These are phyloP conservation scores for Mycosphaerella sp. DNA, from an alignment of 2,329 filamentous ascomycete genomes.

Conservation along the genomic window DNA sequence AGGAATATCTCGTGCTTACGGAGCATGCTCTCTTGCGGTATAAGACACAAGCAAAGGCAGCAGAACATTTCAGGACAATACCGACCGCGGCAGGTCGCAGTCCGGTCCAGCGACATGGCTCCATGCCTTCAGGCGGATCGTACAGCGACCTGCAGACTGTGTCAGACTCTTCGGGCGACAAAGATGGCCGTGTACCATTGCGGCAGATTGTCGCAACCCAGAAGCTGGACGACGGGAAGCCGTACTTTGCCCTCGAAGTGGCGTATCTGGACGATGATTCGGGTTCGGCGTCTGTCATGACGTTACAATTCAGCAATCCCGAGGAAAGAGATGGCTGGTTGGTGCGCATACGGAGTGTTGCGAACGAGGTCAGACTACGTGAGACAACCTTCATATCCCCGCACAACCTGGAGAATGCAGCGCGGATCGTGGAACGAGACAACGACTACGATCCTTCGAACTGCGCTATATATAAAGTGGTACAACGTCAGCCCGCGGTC, in stretches of 20 bases:
- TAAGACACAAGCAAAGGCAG: conserved; percentile 61
- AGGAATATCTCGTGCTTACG: conserved; percentile 65
- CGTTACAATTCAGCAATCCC: conserved; percentile 58
- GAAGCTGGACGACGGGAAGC: conserved; percentile 60
- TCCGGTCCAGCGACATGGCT: conserved; percentile 49
- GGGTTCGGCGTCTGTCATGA: conserved; percentile 55
- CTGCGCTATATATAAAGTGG: conserved; percentile 64
- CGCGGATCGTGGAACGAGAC: conserved; percentile 57
- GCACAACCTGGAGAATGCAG: conserved; percentile 57
- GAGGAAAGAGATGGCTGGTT: conserved; percentile 63
- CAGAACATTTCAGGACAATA: conserved; percentile 53
- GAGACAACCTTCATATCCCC: conserved; percentile 51
- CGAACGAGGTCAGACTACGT: conserved; percentile 49
- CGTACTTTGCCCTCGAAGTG: conserved; percentile 61
- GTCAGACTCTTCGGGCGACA: conserved; percentile 47
- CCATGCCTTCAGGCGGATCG: conserved; percentile 54
- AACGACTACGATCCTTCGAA: conserved; percentile 62
- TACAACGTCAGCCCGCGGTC: conserved; percentile 52
- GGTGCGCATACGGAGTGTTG: conserved; percentile 54
- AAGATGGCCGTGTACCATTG: conserved; percentile 54
- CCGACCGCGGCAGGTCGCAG: conserved; percentile 36
- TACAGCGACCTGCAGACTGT: conserved; percentile 55
- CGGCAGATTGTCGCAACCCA: conserved; percentile 63
- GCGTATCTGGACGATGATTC: conserved; percentile 62
- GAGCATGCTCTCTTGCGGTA: conserved; percentile 63